Percentiles rank a stretch among this genome's conserved stretches.
phyloP scores from a whole-genome alignment of 768 basidiomycete genomes.

The Postia placenta region DNA sequence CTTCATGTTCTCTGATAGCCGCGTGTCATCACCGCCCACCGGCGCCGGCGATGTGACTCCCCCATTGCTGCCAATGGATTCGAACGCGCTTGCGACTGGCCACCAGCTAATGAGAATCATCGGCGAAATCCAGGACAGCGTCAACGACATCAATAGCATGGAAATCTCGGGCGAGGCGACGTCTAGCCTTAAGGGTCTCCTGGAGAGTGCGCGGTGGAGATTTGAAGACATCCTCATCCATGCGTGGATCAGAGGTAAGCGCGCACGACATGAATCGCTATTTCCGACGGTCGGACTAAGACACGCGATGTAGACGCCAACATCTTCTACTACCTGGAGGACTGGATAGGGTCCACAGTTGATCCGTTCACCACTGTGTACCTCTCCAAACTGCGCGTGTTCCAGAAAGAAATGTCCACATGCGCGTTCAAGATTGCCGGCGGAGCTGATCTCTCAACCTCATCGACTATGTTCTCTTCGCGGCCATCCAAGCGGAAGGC shows the following conservation, averaged over 20 bases:
- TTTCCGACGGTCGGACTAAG: neutral
- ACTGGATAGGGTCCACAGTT: constrained; percentile 65
- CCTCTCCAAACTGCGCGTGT: constrained; percentile 69
- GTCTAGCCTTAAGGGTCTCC: constrained; percentile 60
- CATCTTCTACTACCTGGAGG: constrained; percentile 77
- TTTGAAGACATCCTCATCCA: constrained; percentile 77
- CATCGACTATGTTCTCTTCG: constrained; percentile 35
- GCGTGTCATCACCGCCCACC: constrained; percentile 51
- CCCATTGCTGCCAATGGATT: constrained; percentile 62
- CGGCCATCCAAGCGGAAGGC: constrained; percentile 53
- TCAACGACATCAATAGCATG: constrained; percentile 71
- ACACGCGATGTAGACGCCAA: constrained; percentile 58
- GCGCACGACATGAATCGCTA: no score
- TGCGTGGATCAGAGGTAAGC: constrained; percentile 78
- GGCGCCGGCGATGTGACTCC: constrained; percentile 31
- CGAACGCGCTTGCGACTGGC: constrained; percentile 77
- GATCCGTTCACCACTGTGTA: constrained; percentile 69
- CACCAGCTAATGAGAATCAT: constrained; percentile 78
- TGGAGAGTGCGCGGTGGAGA: constrained; percentile 83
- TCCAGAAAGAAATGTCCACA: constrained; percentile 74
- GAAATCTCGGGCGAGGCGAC: constrained; percentile 75
- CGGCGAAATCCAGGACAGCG: constrained; percentile 80
- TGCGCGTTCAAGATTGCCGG: constrained; percentile 77
- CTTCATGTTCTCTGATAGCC: constrained; percentile 76
- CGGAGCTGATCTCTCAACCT: constrained; percentile 52